Conservation (phyloP, 2,329 filamentous ascomycete species). For the Neonectria neomacrospora region DNA sequence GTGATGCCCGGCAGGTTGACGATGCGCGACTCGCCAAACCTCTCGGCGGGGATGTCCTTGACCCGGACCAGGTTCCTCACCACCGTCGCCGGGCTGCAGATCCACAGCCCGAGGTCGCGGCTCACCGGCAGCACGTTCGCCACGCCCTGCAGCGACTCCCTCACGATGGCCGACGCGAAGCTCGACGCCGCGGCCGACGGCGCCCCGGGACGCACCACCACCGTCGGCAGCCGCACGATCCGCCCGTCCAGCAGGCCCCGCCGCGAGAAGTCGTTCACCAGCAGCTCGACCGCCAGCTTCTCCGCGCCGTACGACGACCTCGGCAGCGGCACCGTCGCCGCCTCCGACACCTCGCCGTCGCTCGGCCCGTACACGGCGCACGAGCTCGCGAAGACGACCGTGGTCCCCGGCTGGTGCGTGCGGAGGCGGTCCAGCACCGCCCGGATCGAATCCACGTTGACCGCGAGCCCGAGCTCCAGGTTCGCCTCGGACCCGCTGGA, state of each 20-base stretch:
- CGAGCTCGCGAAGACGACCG: constrained; percentile 68
- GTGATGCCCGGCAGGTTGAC: constrained; percentile 64
- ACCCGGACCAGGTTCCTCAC: constrained; percentile 60
- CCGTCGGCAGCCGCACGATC: constrained; percentile 67
- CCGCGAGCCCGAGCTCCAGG: constrained; percentile 63
- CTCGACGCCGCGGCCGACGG: constrained; percentile 70
- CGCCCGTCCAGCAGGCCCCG: constrained; percentile 67
- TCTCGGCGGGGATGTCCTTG: constrained; percentile 53
- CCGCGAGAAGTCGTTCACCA: constrained; percentile 53
- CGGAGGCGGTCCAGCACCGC: constrained; percentile 64
- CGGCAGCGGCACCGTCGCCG: constrained; percentile 52
- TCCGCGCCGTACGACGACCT: constrained; percentile 70
- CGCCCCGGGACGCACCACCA: constrained; percentile 68
- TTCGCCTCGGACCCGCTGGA: constrained; percentile 70
- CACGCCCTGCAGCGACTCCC: constrained; percentile 62
- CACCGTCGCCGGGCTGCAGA: constrained; percentile 63
- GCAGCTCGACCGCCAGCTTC: constrained; percentile 69
- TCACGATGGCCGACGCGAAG: constrained; percentile 70
- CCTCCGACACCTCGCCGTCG: constrained; percentile 33
- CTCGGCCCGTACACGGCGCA: constrained; percentile 67
- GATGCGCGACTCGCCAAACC: constrained; percentile 53
- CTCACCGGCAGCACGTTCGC: constrained; percentile 60
- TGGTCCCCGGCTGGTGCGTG: constrained; percentile 56
- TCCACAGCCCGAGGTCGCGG: constrained; percentile 59
- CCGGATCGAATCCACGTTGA: constrained; percentile 69